phyloP scores from a whole-genome alignment of 805 yeast genomes.

The Candida sanyiensis region DNA sequence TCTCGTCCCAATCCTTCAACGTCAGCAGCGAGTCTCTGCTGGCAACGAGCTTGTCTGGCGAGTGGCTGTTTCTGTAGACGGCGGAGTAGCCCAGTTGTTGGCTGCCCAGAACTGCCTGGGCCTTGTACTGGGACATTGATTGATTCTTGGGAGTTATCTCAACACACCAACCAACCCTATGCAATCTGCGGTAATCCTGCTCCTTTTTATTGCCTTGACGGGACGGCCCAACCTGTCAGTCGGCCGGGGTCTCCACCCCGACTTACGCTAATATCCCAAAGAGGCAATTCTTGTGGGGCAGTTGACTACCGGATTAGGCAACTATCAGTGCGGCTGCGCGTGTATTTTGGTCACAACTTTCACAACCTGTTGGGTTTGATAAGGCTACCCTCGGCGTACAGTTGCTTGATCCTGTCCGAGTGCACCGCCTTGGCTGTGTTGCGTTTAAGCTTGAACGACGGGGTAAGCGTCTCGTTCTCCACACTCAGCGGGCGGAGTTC shows the following conservation, averaged over 20 bases:
- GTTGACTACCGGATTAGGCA: not conserved
- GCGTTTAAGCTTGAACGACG: constrained; percentile 54
- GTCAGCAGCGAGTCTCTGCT: constrained; percentile 28
- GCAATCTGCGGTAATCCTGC: too few relatives aligned
- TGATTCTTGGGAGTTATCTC: too few relatives aligned
- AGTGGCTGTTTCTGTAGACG: constrained; percentile 34
- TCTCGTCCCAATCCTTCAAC: constrained; percentile 36
- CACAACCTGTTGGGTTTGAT: constrained; percentile 6
- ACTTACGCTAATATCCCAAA: constrained; percentile 4
- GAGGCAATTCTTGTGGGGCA: constrained; percentile 1
- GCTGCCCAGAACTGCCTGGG: constrained; percentile 11
- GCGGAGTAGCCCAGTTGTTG: constrained; percentile 36
- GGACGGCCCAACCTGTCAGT: too few relatives aligned
- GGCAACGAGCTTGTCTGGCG: constrained; percentile 23
- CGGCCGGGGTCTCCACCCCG: not conserved
- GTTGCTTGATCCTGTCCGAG: constrained; percentile 31
- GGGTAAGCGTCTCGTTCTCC: constrained; percentile 58
- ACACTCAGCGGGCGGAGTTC: constrained; percentile 54
- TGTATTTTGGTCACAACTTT: not conserved
- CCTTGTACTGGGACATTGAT: constrained; percentile 5
- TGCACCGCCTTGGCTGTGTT: constrained; percentile 42
- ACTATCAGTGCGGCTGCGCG: not conserved
- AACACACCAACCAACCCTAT: too few relatives aligned
- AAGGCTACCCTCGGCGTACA: constrained; percentile 45
- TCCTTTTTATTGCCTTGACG: too few relatives aligned